Conservation (phyloP, 2,329 filamentous ascomycete genomes). For the Chlorencoelia australis region DNA sequence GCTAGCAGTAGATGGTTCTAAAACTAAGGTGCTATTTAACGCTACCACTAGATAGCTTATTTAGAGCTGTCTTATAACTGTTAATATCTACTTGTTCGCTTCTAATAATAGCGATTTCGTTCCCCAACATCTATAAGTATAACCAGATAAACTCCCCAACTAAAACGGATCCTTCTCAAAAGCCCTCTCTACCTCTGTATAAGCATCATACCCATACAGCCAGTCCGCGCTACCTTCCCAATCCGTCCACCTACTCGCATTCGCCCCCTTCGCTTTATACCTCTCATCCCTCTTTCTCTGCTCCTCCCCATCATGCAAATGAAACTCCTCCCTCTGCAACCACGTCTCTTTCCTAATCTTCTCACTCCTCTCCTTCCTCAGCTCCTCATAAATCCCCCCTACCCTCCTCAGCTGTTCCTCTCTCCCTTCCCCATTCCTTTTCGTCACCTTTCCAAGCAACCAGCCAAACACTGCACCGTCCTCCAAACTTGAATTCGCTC, state of each 20-base stretch:
- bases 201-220: conserved; percentile 55
- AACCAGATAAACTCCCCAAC: too few relatives aligned
- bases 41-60: too few relatives aligned
- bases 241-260: conserved; percentile 55
- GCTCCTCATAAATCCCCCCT: conserved; percentile 34
- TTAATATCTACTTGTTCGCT: too few relatives aligned
- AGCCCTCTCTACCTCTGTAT: conserved; percentile 40
- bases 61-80: too few relatives aligned
- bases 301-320: conserved; percentile 43
- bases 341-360: conserved; percentile 54
- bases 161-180: conserved; percentile 15
- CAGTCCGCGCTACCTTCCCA: conserved; percentile 48
- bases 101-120: too few relatives aligned
- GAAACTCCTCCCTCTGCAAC: conserved; percentile 42
- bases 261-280: conserved; percentile 40
- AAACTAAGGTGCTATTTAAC: too few relatives aligned
- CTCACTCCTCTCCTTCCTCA: conserved; percentile 39
- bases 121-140: too few relatives aligned
- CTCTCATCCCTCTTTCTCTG: conserved; percentile 50
- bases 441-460: conserved; percentile 39
- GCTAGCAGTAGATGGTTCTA: too few relatives aligned
- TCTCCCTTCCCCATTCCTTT: conserved; percentile 24
- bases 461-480: conserved; percentile 56
- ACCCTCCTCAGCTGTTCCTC: conserved; percentile 36
- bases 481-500: conserved; percentile 57